Evolutionary conservation across 148 eudicot species (phyloP), one percentile per base, ranked within the genome.

Genomic region (Amaranthus palmeri): DNA sequence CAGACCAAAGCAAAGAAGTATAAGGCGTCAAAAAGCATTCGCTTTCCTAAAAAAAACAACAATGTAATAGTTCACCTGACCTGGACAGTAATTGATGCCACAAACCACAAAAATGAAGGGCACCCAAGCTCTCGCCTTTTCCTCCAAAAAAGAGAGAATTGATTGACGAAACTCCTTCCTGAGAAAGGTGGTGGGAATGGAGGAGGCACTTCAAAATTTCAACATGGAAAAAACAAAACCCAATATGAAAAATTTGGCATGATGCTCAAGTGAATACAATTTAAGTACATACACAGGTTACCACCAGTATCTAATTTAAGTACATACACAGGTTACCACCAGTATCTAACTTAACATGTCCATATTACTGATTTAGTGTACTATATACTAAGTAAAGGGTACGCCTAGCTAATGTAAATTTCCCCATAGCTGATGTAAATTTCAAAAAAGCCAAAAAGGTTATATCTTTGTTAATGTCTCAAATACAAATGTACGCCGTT

Each of bases 131-230:
- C 96, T 80, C 65, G 79, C 66, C 78, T 86, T 78, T 89, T 86
- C 77, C 80, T 87, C 73, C 63, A 72, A 66, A 95, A 95, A 69
- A 67, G 88, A 60, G 77, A 79, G 65, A 88, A 65, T 68, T 90
- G 93, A 49, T 85, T 65, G 25, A 68, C 60, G 59, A 78, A 83
- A 82, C 93, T 83, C 74, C 70, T 83, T 89, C 93, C 96, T 74
- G 98, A 93, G 77, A 85, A 82, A 82, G 88, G 96, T 72, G 90
- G 97, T 74, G 97, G 99, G 42, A 91, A 81, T 78, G 97, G 96
- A 84, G 87, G 92, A 75, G 96, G 97, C 92, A 95, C 99, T 95
- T 80, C 78, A 84, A 87, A 68, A 76, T 78, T 86, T 79, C 65
- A 84, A 83, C 77, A 78, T 75, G 77, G 75, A 70, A 76, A 65